A percentile compares a stretch with the other conserved stretches of the same genome.
Evolutionary conservation across 169 alveolate species (phyloP).

Genomic region (Plasmodium blacklocki): DNA sequence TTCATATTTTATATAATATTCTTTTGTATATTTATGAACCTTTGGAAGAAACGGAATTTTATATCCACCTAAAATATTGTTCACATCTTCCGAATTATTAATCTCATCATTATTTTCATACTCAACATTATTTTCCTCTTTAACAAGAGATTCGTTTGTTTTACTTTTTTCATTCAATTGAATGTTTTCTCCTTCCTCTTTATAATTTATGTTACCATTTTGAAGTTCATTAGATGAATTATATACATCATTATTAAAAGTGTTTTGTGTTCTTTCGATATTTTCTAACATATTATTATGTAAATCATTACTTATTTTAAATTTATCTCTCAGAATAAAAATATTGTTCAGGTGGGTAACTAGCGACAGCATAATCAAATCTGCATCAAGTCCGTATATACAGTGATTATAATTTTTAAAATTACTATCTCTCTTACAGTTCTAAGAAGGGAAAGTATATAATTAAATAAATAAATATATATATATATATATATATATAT

Average conservation of each 20-base stretch:
- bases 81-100: constrained; percentile 81
- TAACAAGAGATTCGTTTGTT: neutral
- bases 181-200: neutral
- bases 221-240: neutral
- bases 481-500: neutral
- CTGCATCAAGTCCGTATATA: constrained; percentile 98
- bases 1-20: constrained; percentile 33
- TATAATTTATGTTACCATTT: constrained; percentile 3
- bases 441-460: constrained; percentile 12
- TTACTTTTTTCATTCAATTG: neutral
- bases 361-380: constrained; percentile 94
- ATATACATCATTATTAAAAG: constrained; percentile 73
- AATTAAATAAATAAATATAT: neutral
- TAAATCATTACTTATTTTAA: constrained; percentile 79
- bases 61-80: constrained; percentile 13
- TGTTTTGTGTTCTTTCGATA: constrained; percentile 78
- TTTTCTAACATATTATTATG: constrained; percentile 48
- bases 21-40: constrained; percentile 47
- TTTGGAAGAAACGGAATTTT: neutral
- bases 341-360: constrained; percentile 96
- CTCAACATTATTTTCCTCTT: neutral
- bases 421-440: constrained; percentile 33
- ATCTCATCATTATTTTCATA: neutral
- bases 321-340: constrained; percentile 93
- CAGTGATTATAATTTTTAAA: constrained; percentile 89